Conservation (phyloP, 805 yeast genomes). For the Pichia exigua region DNA sequence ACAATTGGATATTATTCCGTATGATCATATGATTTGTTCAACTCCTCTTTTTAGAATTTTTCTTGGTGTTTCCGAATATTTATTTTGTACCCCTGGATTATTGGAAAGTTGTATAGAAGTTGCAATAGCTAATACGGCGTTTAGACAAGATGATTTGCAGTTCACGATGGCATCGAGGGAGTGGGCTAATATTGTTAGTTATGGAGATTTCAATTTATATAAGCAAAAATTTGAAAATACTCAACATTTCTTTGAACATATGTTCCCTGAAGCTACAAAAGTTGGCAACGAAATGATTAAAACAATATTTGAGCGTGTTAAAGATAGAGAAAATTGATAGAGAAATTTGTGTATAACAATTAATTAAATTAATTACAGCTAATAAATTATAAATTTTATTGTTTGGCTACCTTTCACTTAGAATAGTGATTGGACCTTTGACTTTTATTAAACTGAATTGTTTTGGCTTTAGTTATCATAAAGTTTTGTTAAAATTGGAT, state of each 20-base stretch:
- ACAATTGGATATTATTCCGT: conserved; percentile 77
- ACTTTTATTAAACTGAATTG: too few relatives aligned
- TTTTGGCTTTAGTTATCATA: too few relatives aligned
- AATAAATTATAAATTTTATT: too few relatives aligned
- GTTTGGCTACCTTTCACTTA: too few relatives aligned
- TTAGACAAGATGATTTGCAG: conserved; percentile 85
- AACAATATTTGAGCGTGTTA: conserved; percentile 45
- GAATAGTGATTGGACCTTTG: too few relatives aligned
- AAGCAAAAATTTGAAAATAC: conserved; percentile 65
- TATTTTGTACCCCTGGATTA: conserved; percentile 76
- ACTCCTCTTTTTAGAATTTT: conserved; percentile 91
- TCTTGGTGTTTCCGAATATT: conserved; percentile 87
- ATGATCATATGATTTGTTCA: conserved; percentile 94
- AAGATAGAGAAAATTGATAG: conserved; percentile 16
- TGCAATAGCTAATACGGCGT: conserved; percentile 56
- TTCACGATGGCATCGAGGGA: conserved; percentile 84
- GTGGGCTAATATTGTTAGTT: conserved; percentile 78
- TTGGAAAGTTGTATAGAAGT: conserved; percentile 75
- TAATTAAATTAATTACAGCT: too few relatives aligned
- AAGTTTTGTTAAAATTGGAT: too few relatives aligned
- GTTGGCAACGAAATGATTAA: conserved; percentile 93
- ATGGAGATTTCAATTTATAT: conserved; percentile 70
- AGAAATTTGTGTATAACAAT: not conserved
- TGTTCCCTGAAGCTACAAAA: conserved; percentile 79
- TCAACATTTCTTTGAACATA: conserved; percentile 76